phyloP scores from a whole-genome alignment of 352 stramenopile species.

The Phytopythium sindhum region DNA sequence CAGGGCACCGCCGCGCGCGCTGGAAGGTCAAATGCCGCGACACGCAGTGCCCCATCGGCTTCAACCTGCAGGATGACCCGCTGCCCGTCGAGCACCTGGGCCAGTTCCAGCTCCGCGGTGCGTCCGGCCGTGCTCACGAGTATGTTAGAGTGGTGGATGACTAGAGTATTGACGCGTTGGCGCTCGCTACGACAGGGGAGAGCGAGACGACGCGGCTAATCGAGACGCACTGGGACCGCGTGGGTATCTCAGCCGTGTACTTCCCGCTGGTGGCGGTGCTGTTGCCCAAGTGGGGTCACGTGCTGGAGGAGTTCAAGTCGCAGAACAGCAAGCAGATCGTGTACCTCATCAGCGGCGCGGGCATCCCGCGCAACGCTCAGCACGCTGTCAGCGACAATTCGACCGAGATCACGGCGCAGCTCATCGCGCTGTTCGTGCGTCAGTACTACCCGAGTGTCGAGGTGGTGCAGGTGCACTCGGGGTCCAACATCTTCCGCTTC shows the following conservation, averaged over 20 bases:
- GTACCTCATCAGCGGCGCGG: slow-evolving; percentile 95
- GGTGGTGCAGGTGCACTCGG: slow-evolving; percentile 94
- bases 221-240: slow-evolving; percentile 55
- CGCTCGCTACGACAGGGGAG: slow-evolving; percentile 19
- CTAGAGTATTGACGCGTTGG: neutral
- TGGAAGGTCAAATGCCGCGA: slow-evolving; percentile 57
- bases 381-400: slow-evolving; percentile 94
- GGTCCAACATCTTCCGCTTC: slow-evolving; percentile 95
- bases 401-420: slow-evolving; percentile 90
- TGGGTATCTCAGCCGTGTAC: slow-evolving; percentile 87
- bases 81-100: slow-evolving; percentile 52
- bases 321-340: slow-evolving; percentile 89
- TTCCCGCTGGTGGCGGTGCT: slow-evolving; percentile 95
- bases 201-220: slow-evolving; percentile 56
- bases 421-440: slow-evolving; percentile 93
- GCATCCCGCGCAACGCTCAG: slow-evolving; percentile 92
- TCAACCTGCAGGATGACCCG: slow-evolving; percentile 54
- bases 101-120: slow-evolving; percentile 63
- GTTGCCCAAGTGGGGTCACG: slow-evolving; percentile 91
- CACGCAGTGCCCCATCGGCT: slow-evolving; percentile 76
- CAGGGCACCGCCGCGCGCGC: slow-evolving; percentile 17
- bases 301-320: slow-evolving; percentile 78
- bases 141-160: no score
- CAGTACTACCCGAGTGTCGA: slow-evolving; percentile 91
- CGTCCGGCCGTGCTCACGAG: neutral